Base-by-base conservation (phyloP, 2,329 filamentous ascomycete genomes). In the Colletotrichum sublineola region DNA sequence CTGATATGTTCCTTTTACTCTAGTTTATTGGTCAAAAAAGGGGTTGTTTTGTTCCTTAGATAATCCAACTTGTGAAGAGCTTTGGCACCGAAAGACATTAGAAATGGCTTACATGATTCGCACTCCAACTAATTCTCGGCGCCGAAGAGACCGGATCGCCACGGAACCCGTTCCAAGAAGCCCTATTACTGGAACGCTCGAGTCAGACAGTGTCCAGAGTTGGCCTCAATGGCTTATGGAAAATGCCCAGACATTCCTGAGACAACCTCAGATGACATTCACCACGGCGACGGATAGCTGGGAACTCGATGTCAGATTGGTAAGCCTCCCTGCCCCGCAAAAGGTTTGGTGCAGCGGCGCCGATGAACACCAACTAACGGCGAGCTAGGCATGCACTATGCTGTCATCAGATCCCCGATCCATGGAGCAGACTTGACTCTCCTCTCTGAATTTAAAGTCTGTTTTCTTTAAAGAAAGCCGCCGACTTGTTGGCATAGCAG, bases 221-320 rank as follows among this genome's bases (percentile, higher is more conserved):
- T 31, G 55, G 8, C 5, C 38, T n/a, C 15, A 3, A 48, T 20
- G 20, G 36, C 24, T 46, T 31, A 12, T 36, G 38, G 29, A 24
- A 15, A 52, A 65, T 69, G 66, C 69, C 55, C 66, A 36, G 18
- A 72, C 69, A 69, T 70, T 73, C 60, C 67, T 73, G 70, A 65
- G 53, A 73, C 66, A 48, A 48, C 42, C 31, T 40, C 44, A 53
- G 48, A 31, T 56, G 31, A 24, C 42, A 60, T 64, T 64, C n/a
- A 55, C 66, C 66, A 72, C 66, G 53, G 46, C 38, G 55, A 69
- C 66, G 24, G 20, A 15, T 44, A 31, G 29, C 18, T 24, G 46
- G 46, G 50, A 46, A n/a, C 40, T 68, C 42, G 15, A n/a, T 38
- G 12, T 33, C 24, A 50, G 66, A 69, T 72, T 69, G 66, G 66